Conservation (phyloP, 495 filamentous ascomycete species). For the Choiromyces venosus region DNA sequence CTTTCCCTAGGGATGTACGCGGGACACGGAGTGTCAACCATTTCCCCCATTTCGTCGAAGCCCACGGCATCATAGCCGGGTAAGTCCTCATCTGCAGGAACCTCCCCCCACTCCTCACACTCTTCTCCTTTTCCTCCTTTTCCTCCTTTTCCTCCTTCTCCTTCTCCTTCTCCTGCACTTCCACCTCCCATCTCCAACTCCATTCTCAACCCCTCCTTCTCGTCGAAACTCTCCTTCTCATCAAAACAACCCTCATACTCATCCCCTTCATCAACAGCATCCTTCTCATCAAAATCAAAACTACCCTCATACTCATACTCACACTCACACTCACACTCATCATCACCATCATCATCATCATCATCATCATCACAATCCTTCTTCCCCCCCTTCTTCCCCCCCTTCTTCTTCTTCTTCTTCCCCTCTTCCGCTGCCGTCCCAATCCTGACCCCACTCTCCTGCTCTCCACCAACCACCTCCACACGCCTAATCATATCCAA, state of each 20-base stretch:
- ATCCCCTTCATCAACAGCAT: background rate
- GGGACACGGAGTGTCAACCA: background rate
- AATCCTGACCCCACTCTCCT: background rate
- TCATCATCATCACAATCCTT: background rate
- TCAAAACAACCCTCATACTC: constrained; percentile 13
- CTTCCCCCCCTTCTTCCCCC: constrained; percentile 5
- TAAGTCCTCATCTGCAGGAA: background rate
- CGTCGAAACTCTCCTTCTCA: no score
- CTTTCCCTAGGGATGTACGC: background rate
- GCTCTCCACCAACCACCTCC: background rate
- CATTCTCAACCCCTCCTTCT: background rate
- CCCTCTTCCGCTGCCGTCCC: constrained; percentile 4
- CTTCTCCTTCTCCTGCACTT: background rate
- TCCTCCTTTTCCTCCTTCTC: no score
- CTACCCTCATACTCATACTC: no score
- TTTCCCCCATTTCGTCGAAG: background rate
- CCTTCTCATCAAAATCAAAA: background rate
- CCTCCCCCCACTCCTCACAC: background rate
- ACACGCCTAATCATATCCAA: constrained; percentile 12
- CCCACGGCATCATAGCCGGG: background rate
- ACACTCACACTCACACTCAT: constrained; percentile 4
- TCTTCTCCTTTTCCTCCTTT: background rate
- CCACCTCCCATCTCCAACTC: background rate
- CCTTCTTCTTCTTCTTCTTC: no score
- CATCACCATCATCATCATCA: background rate